Base-by-base conservation (phyloP, 345 rosid species). In the Angophora floribunda region DNA sequence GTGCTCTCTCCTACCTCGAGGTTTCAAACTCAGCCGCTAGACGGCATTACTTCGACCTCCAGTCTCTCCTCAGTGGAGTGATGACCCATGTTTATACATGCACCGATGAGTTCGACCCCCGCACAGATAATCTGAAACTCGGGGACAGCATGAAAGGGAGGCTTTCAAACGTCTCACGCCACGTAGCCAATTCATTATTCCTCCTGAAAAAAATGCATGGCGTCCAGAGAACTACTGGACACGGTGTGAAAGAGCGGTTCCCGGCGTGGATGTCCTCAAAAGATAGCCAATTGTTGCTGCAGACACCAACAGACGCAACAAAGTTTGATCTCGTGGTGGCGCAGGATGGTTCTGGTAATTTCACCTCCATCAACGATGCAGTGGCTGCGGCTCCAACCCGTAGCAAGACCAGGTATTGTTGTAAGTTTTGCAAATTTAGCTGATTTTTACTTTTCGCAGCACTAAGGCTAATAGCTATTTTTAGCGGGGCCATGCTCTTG, bases 321-420 rank as follows among this genome's bases (percentile, higher is more conserved):
- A 55, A 55, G 61, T 55, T 21, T 22, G 10, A 55, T 55, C 61
- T 55, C 28, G 28, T 21, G 61, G 10, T 55, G 61, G 61, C 61
- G 7, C 21, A 55, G 22, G 26, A 55, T 55, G 61, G 61, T 21
- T 55, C 24, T 55, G 61, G 61, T 7, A 55, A 21, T 55, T 55
- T 55, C 26, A 55, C 24, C 61, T 55, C 26, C 61, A 55, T 97
- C 41, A 86, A 85, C 28, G 95, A 92, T 19, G 99, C 97, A 2
- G 92, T 95, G 63, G 94, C 92, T 0, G 95, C 96, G 16, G 96
- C 98, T 89, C 97, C 98, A 4, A 94, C 93, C 90, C 87, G 90
- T n/a, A 95, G 97, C 91, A 61, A 85, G 44, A 92, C 96, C 21
- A 95, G 97, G 98, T 93, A 55, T 55, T 55, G 10, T 55, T 55